Base-by-base conservation (phyloP, 2,329 filamentous ascomycete genomes). In the Claviceps digitariae region DNA sequence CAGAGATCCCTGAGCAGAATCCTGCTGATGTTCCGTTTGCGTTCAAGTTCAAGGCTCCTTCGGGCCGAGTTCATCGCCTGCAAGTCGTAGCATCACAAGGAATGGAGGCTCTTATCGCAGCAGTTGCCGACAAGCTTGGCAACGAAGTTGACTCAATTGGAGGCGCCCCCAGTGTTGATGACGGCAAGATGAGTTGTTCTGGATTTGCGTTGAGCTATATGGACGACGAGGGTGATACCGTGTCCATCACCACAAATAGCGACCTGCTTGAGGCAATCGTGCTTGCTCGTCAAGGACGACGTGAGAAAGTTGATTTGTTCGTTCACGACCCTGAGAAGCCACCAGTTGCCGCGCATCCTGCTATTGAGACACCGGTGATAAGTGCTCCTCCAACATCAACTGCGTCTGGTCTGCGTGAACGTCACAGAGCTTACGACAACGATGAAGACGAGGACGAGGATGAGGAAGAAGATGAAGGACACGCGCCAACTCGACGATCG, bases 1-100 rank as follows among this genome's bases (percentile, higher is more conserved):
- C 74, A 17, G 76, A 69, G 46, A 62, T 64, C 2, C 67, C 67
- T 2, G 75, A 84, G 48, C 76, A 83, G 20, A 71, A 75, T 6
- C 73, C 79, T 1, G 79, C 87, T 62, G 87, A 94, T 59, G 69
- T 81, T 12, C 88, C 91, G 0, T 98, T 97, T 71, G 82, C 91
- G 2, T 98, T 98, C 82, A 98, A 98, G 70, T 98, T 98, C 79
- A 97, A 97, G 75, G 90, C 93, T 2, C 93, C 93, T 1, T 90
- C 88, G 61, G 93, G 91, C 47, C 87, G 93, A 51, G 90, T 97
- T 20, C 93, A 98, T 69, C 83, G 93, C 52, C 73, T 98, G 50
- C 93, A 97, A 64, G 84, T 96, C 29, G 75, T 83, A 52, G 85
- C 90, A 12, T 81, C 86, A 23, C 81, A 88, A 53, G 93, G 93